Conservation (phyloP, 1,139 yeast genomes). For the Meyerozyma carpophila region DNA sequence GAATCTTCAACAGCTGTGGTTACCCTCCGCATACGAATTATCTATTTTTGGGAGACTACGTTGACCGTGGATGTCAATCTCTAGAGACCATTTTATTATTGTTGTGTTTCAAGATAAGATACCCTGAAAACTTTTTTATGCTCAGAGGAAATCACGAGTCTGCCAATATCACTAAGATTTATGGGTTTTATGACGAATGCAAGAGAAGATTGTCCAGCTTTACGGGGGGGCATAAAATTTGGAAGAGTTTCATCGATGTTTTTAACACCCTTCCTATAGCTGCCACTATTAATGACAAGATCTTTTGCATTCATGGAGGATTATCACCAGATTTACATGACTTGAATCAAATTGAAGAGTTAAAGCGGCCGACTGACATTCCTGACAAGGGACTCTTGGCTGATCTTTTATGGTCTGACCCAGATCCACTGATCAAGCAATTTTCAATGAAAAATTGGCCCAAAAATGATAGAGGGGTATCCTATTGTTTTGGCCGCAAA, state of each 20-base stretch:
- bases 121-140: slow-evolving; percentile 80
- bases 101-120: slow-evolving; percentile 71
- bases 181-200: slow-evolving; percentile 87
- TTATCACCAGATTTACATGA: slow-evolving; percentile 68
- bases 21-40: slow-evolving; percentile 78
- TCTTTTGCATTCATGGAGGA: slow-evolving; percentile 89
- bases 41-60: slow-evolving; percentile 78
- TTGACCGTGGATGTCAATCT: slow-evolving; percentile 81
- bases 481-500: slow-evolving; percentile 71
- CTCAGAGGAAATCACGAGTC: slow-evolving; percentile 83
- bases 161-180: slow-evolving; percentile 77
- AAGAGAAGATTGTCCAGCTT: slow-evolving; percentile 63
- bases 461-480: slow-evolving; percentile 81
- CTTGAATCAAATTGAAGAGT: slow-evolving; percentile 61
- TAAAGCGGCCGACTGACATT: slow-evolving; percentile 79
- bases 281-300: slow-evolving; percentile 78
- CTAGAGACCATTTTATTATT: slow-evolving; percentile 70
- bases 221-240: slow-evolving; percentile 44
- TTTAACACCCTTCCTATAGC: slow-evolving; percentile 85
- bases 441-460: slow-evolving; percentile 57
- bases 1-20: slow-evolving; percentile 74
- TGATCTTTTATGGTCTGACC: slow-evolving; percentile 86
- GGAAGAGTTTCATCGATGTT: slow-evolving; percentile 78
- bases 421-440: slow-evolving; percentile 53
- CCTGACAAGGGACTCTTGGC: slow-evolving; percentile 81